phyloP scores from a whole-genome alignment of 1,284 basidiomycete genomes.

The Ceratobasidium sp. region DNA sequence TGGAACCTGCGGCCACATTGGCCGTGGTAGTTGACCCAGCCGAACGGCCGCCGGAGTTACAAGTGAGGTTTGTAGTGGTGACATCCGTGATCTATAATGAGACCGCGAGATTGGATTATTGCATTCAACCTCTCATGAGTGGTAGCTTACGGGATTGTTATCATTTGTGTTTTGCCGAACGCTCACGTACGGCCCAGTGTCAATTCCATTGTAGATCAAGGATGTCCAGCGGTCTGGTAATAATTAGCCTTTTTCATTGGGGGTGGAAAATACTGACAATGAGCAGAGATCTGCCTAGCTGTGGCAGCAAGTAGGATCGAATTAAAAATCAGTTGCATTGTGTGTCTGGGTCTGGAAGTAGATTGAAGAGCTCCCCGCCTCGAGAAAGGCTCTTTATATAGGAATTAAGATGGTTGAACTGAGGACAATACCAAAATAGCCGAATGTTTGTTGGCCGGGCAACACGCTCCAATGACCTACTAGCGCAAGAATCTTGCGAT shows the following conservation, averaged over 20 bases:
- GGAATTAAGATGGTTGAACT: too few species aligned
- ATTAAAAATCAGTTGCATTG: too few species aligned
- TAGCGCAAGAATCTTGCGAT: too few species aligned
- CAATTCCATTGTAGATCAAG: conserved; percentile 15
- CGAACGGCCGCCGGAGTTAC: conserved; percentile 56
- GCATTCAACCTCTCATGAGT: too few species aligned
- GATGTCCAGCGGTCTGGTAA: conserved; percentile 22
- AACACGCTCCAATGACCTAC: too few species aligned
- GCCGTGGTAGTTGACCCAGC: conserved; percentile 56
- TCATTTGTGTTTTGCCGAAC: conserved; percentile 37
- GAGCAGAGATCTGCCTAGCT: background rate
- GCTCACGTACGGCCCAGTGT: conserved; percentile 33
- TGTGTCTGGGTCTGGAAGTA: too few species aligned
- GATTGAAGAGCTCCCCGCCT: too few species aligned
- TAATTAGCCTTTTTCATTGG: background rate
- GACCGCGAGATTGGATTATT: background rate
- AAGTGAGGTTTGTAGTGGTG: conserved; percentile 58
- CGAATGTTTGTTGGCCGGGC: too few species aligned
- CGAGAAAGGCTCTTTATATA: too few species aligned
- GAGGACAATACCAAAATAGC: too few species aligned
- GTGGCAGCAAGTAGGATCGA: background rate
- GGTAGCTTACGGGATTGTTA: conserved; percentile 24
- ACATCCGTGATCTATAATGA: conserved; percentile 57
- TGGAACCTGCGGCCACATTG: conserved; percentile 57
- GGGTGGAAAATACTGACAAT: background rate